Conservation (phyloP, 1,284 basidiomycete species). For the Earliella scabrosa region DNA sequence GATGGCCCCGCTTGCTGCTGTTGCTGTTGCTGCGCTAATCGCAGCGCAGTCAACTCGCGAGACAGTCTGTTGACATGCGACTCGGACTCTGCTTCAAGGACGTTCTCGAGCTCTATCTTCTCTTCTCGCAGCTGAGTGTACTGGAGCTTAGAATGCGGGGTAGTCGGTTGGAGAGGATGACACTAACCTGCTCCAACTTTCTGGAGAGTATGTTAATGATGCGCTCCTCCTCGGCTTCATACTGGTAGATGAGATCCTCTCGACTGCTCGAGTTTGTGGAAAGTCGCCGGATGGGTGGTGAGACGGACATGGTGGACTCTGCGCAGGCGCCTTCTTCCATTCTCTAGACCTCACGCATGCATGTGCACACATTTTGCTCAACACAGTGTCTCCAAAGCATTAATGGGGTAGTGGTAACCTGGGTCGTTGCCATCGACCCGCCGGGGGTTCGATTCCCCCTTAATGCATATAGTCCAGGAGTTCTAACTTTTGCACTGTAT, state of each 20-base stretch:
- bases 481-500: no score
- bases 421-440: slow-evolving; percentile 52
- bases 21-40: slow-evolving; percentile 47
- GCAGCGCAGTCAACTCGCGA: slow-evolving; percentile 68
- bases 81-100: slow-evolving; percentile 79
- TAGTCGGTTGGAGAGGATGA: slow-evolving; percentile 4
- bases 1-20: slow-evolving; percentile 21
- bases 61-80: slow-evolving; percentile 76
- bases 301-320: slow-evolving; percentile 55
- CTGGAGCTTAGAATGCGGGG: slow-evolving; percentile 6
- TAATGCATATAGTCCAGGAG: slow-evolving; percentile 55
- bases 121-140: slow-evolving; percentile 71
- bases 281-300: slow-evolving; percentile 61
- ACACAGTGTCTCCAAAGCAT: slow-evolving; percentile 16
- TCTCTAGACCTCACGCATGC: no score
- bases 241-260: slow-evolving; percentile 81
- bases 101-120: slow-evolving; percentile 82
- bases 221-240: slow-evolving; percentile 86
- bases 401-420: slow-evolving; percentile 30
- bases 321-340: not conserved
- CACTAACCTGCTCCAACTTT: slow-evolving; percentile 75
- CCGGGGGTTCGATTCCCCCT: slow-evolving; percentile 81
- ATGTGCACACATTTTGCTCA: no score
- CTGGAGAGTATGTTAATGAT: slow-evolving; percentile 80
- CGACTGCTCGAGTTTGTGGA: slow-evolving; percentile 55